Conservation (phyloP, 345 rosid genomes). For the Acer saccharum region DNA sequence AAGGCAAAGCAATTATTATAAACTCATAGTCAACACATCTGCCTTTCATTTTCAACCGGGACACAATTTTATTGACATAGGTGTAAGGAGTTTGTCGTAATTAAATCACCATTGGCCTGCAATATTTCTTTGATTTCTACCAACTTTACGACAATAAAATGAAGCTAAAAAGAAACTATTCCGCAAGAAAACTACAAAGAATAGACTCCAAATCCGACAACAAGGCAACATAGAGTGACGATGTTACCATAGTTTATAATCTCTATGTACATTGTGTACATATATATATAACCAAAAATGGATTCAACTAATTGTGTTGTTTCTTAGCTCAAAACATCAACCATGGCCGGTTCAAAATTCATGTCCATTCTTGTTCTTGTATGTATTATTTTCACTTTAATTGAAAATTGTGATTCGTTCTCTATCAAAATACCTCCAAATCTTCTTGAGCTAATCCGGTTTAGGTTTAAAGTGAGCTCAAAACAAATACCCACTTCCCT, state of each 20-base stretch:
- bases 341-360: neutral
- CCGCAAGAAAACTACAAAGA: neutral
- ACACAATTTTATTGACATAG: too few species aligned
- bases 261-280: too few species aligned
- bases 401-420: neutral
- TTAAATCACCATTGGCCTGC: neutral
- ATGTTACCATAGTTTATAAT: neutral
- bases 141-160: neutral
- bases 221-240: neutral
- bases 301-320: neutral
- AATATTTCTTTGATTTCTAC: neutral
- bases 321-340: neutral
- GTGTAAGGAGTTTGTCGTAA: too few species aligned
- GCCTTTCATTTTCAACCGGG: neutral
- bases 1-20: neutral
- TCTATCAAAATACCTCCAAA: neutral
- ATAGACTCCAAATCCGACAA: neutral
- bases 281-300: neutral
- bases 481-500: neutral
- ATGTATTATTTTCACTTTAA: neutral
- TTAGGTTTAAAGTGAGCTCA: neutral
- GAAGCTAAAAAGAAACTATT: neutral
- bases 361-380: neutral
- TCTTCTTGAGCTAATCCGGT: neutral
- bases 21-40: neutral